Evolutionary conservation across 768 basidiomycete genomes (phyloP).

Genomic region (Phaffia tasmanica): DNA sequence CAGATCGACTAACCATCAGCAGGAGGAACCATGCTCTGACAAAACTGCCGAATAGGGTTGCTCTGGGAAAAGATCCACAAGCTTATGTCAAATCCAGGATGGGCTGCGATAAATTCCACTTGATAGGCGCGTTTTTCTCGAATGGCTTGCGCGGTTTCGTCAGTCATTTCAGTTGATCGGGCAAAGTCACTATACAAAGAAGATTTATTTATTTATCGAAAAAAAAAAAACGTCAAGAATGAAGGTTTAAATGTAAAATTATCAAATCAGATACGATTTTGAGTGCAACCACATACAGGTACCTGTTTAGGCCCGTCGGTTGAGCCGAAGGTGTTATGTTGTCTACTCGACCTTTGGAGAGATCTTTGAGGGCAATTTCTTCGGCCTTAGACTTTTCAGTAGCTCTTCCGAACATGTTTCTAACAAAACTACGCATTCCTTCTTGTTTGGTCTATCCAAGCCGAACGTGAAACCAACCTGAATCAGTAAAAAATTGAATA

Average conservation of each 20-base stretch:
- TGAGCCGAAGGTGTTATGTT: neutral
- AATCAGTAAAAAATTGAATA: too few relatives aligned
- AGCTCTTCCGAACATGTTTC: too few relatives aligned
- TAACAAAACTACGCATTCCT: too few relatives aligned
- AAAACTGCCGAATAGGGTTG: constrained; percentile 57
- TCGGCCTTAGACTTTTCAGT: neutral
- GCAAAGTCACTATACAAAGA: constrained; percentile 50
- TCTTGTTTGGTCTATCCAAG: too few relatives aligned
- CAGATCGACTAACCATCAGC: constrained; percentile 38
- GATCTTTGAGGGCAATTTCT: constrained; percentile 2
- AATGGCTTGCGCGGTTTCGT: constrained; percentile 52
- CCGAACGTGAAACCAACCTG: too few relatives aligned
- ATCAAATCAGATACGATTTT: neutral
- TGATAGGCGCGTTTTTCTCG: constrained; percentile 64
- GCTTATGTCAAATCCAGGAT: constrained; percentile 79
- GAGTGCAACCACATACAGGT: neutral
- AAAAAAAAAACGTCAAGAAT: neutral
- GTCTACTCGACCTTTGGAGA: neutral
- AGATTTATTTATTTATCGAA: neutral
- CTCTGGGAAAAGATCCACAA: constrained; percentile 82
- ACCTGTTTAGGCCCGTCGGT: neutral
- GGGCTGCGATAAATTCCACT: constrained; percentile 74
- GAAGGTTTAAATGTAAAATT: neutral
- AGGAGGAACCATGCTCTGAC: constrained; percentile 73
- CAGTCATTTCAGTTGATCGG: constrained; percentile 54